These are phyloP conservation scores for Trametes cingulata DNA, from an alignment of 768 basidiomycete genomes.

Conservation along the genomic window DNA sequence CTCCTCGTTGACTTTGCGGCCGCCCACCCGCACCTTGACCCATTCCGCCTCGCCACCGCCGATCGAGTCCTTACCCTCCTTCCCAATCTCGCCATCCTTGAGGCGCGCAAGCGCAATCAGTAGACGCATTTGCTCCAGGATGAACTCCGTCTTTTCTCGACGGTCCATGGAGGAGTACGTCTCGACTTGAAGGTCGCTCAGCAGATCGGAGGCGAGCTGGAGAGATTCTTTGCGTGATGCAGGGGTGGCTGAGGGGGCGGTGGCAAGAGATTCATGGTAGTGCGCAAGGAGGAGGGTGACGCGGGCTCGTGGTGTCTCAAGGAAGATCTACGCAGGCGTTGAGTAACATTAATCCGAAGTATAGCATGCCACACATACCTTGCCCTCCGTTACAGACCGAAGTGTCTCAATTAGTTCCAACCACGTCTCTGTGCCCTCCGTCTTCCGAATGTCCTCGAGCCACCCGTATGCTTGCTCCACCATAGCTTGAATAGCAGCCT, in stretches of 20 bases:
- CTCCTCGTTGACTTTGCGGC: constrained; percentile 90
- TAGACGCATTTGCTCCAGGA: constrained; percentile 96
- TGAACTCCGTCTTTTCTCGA: constrained; percentile 96
- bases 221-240: constrained; percentile 60
- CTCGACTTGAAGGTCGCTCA: constrained; percentile 96
- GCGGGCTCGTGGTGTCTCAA: constrained; percentile 94
- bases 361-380: constrained; percentile 53
- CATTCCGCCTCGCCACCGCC: constrained; percentile 86
- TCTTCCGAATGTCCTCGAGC: constrained; percentile 72
- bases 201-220: constrained; percentile 85
- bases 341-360: not conserved
- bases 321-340: constrained; percentile 67
- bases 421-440: constrained; percentile 74
- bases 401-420: constrained; percentile 87
- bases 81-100: constrained; percentile 67
- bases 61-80: constrained; percentile 56
- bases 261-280: constrained; percentile 76
- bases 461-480: constrained; percentile 85
- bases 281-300: constrained; percentile 85
- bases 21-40: constrained; percentile 89
- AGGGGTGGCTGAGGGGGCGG: constrained; percentile 40
- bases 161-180: constrained; percentile 99
- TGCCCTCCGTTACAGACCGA: constrained; percentile 92
- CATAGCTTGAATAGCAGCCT: constrained; percentile 86
- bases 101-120: constrained; percentile 73